Base-by-base conservation (phyloP, 192 early-diverging fungal genomes). In the Anaeromyces robustus region DNA sequence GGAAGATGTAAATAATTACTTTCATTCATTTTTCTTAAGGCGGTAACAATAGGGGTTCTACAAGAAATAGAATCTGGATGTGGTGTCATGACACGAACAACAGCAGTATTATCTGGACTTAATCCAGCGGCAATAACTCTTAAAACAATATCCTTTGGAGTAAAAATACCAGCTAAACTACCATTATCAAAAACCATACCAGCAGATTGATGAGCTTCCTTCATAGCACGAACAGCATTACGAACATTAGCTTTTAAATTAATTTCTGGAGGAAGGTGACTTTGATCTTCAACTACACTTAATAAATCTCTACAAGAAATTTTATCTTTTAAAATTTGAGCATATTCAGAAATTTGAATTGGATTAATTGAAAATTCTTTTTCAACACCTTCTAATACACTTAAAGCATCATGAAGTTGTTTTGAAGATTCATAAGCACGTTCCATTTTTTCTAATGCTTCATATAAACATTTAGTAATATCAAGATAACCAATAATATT, bases 21-120 rank as follows among this genome's bases (percentile, higher is more conserved):
- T 84, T 94, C 94, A 84, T 95, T 89, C 94, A 95, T 95, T 83
- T 91, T 92, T 84, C 91, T 92, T 80, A 95, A 87, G 28, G 93
- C 94, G 78, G 94, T 94, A 79, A 95, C 86, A 81, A 95, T 93
- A 80, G 92, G 90, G 78, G 90, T 94, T 80, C 87, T 82, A 32
- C 92, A 87, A 39, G 89, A 81, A 30, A 92, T 92, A 14, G 92
- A 92, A 86, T 95, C 94, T 12, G 94, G 94, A 80, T 95, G 92
- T 79, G 94, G 94, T 13, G 94, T 95, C 97, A 99, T 99, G 19
- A 99, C 97, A 82, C 96, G 93, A 30, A 97, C 94, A 43, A 99
- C 96, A 77, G 93, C 92, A 83, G 96, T 97, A 30, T 91, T 95
- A 78, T 88, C 88, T 81, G 97, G 95, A 83, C 95, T 93, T 78